These are phyloP conservation scores for Aspergillus sojae DNA, from an alignment of 2,329 filamentous ascomycete genomes.

Conservation along the genomic window DNA sequence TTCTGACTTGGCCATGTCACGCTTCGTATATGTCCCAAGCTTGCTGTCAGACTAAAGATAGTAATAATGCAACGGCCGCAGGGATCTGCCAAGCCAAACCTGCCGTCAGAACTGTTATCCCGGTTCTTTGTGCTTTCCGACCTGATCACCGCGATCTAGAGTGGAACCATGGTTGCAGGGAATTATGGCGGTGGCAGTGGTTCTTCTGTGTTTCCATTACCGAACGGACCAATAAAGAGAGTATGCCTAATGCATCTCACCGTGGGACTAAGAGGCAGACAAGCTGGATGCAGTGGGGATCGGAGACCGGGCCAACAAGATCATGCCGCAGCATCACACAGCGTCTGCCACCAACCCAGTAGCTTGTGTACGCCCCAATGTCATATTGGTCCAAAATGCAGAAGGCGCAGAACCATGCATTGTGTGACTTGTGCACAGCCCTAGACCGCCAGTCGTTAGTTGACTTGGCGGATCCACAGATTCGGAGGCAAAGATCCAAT, in stretches of 20 bases:
- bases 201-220: not conserved
- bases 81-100: not conserved
- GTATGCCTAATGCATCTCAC: not conserved
- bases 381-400: no score
- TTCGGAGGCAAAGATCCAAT: not conserved
- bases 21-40: not conserved
- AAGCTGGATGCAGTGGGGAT: not conserved
- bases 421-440: constrained; percentile 2
- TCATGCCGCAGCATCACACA: not conserved
- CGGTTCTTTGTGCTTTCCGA: not conserved
- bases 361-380: no score
- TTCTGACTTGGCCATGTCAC: not conserved
- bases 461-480: constrained; percentile 3
- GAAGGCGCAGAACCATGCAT: not conserved
- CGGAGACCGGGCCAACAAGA: not conserved
- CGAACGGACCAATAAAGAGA: not conserved
- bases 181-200: not conserved
- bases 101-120: not conserved
- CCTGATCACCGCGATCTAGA: not conserved
- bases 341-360: no score
- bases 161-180: not conserved
- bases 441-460: constrained; percentile 5
- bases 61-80: not conserved
- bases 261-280: not conserved
- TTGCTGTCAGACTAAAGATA: constrained; percentile 1